Conservation (phyloP, 106 monocot genomes). For the Dendrobium huoshanense region DNA sequence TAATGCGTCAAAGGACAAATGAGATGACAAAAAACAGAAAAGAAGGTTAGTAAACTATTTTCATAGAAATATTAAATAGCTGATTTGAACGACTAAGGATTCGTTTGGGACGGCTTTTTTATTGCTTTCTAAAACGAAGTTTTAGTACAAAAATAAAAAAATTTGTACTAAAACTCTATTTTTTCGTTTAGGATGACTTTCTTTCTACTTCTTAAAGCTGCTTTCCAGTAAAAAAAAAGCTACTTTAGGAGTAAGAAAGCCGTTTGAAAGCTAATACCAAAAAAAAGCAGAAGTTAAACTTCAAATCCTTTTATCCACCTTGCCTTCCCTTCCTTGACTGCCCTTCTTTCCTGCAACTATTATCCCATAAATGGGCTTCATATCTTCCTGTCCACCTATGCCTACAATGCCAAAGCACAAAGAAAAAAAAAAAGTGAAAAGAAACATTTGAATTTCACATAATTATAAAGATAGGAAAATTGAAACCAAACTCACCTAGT, state of each 20-base stretch:
- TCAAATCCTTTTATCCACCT: slow-evolving; percentile 28
- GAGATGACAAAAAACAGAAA: background rate
- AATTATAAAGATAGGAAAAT: background rate
- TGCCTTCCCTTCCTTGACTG: slow-evolving; percentile 92
- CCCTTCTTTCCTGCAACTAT: slow-evolving; percentile 90
- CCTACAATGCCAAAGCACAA: slow-evolving; percentile 24
- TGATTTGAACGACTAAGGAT: background rate
- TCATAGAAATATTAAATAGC: background rate
- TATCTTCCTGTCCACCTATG: slow-evolving; percentile 97
- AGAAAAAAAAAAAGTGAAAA: background rate
- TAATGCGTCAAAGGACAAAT: background rate
- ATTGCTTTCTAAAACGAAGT: too few relatives aligned
- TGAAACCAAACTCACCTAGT: slow-evolving; percentile 39
- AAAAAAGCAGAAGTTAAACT: background rate
- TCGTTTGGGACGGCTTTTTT: too few relatives aligned
- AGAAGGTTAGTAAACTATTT: background rate
- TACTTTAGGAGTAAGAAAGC: too few relatives aligned
- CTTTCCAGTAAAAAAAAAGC: too few relatives aligned
- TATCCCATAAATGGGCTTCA: slow-evolving; percentile 94
- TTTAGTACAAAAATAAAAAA: too few relatives aligned
- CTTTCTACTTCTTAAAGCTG: too few relatives aligned
- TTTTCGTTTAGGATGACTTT: too few relatives aligned
- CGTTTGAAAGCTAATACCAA: too few relatives aligned
- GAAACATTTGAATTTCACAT: background rate
- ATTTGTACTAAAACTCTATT: too few relatives aligned